phyloP scores from a whole-genome alignment of 805 yeast species.

The Candida koratica region DNA sequence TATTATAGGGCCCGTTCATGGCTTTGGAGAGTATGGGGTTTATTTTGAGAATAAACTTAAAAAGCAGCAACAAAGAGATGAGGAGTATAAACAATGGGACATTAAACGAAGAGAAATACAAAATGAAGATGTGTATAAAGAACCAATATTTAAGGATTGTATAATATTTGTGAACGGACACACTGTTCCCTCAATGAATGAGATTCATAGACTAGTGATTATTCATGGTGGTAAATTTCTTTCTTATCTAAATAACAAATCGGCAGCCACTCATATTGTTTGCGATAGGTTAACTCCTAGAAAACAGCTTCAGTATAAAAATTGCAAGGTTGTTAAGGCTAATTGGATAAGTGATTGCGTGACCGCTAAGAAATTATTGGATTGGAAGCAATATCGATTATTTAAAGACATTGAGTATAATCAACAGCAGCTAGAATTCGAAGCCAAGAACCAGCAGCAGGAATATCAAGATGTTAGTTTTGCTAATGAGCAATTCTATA shows the following conservation, averaged over 20 bases:
- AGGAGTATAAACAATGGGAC: conserved; percentile 48
- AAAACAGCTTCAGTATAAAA: conserved; percentile 60
- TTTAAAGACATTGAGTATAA: conserved; percentile 52
- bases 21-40: conserved; percentile 63
- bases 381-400: conserved; percentile 67
- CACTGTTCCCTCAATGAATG: conserved; percentile 74
- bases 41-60: conserved; percentile 59
- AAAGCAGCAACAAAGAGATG: conserved; percentile 61
- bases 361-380: conserved; percentile 41
- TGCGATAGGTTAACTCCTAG: conserved; percentile 77
- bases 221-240: conserved; percentile 77
- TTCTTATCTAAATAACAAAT: conserved; percentile 65
- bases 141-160: conserved; percentile 56
- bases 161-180: conserved; percentile 82
- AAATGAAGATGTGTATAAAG: conserved; percentile 16
- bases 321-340: conserved; percentile 75
- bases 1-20: conserved; percentile 22
- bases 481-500: conserved; percentile 8
- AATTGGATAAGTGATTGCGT: conserved; percentile 76
- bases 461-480: conserved; percentile 2
- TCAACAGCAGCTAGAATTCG: conserved; percentile 40
- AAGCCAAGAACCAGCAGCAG: not conserved
- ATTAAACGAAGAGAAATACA: conserved; percentile 27
- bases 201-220: conserved; percentile 66
- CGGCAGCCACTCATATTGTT: conserved; percentile 77